Base-by-base conservation (phyloP, 2,329 filamentous ascomycete genomes). In the Epicoccum sorghinum region DNA sequence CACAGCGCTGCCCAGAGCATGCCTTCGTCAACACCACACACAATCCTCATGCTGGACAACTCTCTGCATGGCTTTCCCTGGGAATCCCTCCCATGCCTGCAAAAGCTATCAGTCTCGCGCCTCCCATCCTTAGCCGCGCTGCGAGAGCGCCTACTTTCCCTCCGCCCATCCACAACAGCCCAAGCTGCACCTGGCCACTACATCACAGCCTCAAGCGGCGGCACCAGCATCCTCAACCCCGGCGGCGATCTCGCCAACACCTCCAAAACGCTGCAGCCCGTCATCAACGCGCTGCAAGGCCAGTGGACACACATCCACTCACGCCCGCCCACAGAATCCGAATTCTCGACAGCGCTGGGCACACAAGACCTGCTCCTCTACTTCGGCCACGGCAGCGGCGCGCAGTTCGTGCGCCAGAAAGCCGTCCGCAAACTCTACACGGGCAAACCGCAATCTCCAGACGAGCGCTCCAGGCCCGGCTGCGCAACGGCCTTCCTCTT, bases 331-430 rank as follows among this genome's bases (percentile, higher is more conserved):
- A 85, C 82, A 0, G 93, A 98, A 71, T 76, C 83, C 3, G 90
- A 96, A 58, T 93, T 98, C 73, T 86, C 88, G 59, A 67, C 77
- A 0, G 84, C 84, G 0, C 82, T 99, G 7, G 78, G 84, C 41
- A 75, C 80, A 0, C 87, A 86, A 14, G 87, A 91, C 53, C 79
- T 96, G 2, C 79, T 97, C 23, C 82, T 99, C 9, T 99, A 99
- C 78, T 98, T 99, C 74, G 95, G 95, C 1, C 95, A 99, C 77
- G 95, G 95, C 56, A 93, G 90, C 61, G 95, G 93, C 22, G 90
- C 91, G 25, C 95, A 99, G 75, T 99, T 96, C 75, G 91, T 99
- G 53, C 89, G 93, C 27, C 87, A 89, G 10, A 86, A 91, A 62
- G 90, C 90, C 1, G 86, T 99, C 61, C 89, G 91, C 49, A 87